These are phyloP conservation scores for Tetrapisispora nanseiensis DNA, from an alignment of 805 yeast genomes.

Conservation along the genomic window DNA sequence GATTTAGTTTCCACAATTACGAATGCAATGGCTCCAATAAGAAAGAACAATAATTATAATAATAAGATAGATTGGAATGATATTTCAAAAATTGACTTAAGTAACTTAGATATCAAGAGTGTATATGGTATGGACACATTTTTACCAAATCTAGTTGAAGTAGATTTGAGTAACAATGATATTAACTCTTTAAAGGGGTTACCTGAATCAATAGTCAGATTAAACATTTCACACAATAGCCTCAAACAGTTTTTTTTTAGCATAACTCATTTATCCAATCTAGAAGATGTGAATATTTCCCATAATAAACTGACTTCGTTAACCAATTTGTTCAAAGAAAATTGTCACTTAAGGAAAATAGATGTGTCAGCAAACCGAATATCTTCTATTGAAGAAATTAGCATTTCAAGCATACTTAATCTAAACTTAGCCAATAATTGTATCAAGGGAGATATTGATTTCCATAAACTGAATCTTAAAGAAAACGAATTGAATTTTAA, in stretches of 20 bases:
- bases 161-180: constrained; percentile 15
- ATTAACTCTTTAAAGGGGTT: constrained; percentile 15
- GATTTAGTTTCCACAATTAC: constrained; percentile 18
- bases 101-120: constrained; percentile 7
- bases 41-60: constrained; percentile 4
- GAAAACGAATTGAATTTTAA: constrained; percentile 4
- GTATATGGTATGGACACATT: constrained; percentile 16
- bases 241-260: constrained; percentile 11
- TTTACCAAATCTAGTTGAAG: constrained; percentile 16
- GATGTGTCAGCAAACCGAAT: constrained; percentile 19
- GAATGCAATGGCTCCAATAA: constrained; percentile 7
- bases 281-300: constrained; percentile 14
- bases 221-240: constrained; percentile 13
- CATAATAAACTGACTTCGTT: constrained; percentile 6
- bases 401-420: constrained; percentile 10
- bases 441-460: constrained; percentile 19
- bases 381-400: constrained; percentile 14
- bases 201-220: constrained; percentile 9
- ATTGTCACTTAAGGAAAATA: constrained; percentile 13
- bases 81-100: constrained; percentile 9
- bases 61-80: constrained; percentile 9
- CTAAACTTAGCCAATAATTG: constrained; percentile 17
- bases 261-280: constrained; percentile 12
- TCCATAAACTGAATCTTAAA: constrained; percentile 11
- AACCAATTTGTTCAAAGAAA: constrained; percentile 10